phyloP scores from a whole-genome alignment of 352 stramenopile species.

The Blastocystis sp. region DNA sequence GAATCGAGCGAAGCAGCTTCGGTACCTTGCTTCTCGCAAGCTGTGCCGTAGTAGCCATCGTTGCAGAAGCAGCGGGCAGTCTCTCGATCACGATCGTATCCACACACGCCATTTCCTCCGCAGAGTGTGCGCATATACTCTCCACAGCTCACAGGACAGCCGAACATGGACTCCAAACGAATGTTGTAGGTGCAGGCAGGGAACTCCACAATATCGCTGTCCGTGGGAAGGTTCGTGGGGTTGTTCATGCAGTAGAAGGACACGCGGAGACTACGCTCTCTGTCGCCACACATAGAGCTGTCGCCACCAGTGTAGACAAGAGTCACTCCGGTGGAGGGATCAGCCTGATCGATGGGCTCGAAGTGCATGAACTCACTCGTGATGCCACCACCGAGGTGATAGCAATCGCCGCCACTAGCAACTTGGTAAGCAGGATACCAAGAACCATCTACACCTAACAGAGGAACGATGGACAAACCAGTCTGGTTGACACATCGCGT shows the following conservation, averaged over 20 bases:
- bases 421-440: conserved; percentile 35
- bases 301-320: conserved; percentile 6
- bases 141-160: conserved; percentile 45
- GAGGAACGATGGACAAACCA: background rate
- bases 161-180: conserved; percentile 39
- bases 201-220: conserved; percentile 22
- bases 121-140: conserved; percentile 55
- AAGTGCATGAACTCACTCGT: background rate
- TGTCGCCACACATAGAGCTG: background rate
- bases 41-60: conserved; percentile 46
- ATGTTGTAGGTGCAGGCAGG: conserved; percentile 45
- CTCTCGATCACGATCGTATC: conserved; percentile 21
- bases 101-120: conserved; percentile 45
- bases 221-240: background rate
- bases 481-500: background rate
- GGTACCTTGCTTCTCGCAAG: conserved; percentile 17
- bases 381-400: background rate
- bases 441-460: background rate
- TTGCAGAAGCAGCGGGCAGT: conserved; percentile 60
- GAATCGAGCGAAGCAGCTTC: background rate
- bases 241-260: conserved; percentile 56
- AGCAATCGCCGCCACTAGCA: background rate
- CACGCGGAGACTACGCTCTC: background rate
- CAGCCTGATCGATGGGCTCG: conserved; percentile 36
- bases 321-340: conserved; percentile 34